Evolutionary conservation across 1,139 yeast species (phyloP).

Genomic region (Saccharomyces hybrid): DNA sequence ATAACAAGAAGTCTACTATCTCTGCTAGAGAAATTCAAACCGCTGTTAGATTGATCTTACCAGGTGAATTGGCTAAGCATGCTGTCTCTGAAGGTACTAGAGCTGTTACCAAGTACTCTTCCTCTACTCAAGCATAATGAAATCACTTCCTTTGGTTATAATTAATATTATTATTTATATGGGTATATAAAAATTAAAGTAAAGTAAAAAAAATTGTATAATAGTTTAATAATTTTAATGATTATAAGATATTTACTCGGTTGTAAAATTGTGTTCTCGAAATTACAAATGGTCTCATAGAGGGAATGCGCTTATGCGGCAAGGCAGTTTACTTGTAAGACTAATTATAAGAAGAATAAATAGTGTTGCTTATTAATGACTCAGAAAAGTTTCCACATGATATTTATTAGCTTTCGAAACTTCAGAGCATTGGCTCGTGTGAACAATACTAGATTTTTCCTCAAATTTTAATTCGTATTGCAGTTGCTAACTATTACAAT

Average conservation of each 20-base stretch:
- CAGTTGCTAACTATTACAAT: not conserved
- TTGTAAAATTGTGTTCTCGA: not conserved
- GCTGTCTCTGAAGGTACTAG: conserved; percentile 99
- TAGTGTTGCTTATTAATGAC: not conserved
- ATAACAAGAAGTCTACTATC: conserved; percentile 98
- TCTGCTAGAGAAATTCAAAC: conserved; percentile 99
- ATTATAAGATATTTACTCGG: not conserved
- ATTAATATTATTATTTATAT: conserved; percentile 4
- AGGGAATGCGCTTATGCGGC: not conserved
- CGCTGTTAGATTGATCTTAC: conserved; percentile 97
- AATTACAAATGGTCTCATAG: not conserved
- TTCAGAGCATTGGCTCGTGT: not conserved
- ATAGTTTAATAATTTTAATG: conserved; percentile 1
- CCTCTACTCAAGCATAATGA: conserved; percentile 42
- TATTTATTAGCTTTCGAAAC: not conserved
- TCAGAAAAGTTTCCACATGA: not conserved
- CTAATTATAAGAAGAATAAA: not conserved
- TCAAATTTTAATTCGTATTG: too few species aligned
- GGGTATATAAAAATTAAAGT: conserved; percentile 9
- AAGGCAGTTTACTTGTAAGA: not conserved
- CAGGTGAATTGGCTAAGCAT: conserved; percentile 99
- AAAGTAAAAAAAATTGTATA: conserved; percentile 3
- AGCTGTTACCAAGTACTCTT: conserved; percentile 98
- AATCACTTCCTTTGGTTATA: not conserved
- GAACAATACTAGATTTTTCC: not conserved